Percentiles rank a stretch among this genome's conserved stretches.
Evolutionary conservation across 345 rosid genomes (phyloP).

Genomic region (Erodium maritimum): DNA sequence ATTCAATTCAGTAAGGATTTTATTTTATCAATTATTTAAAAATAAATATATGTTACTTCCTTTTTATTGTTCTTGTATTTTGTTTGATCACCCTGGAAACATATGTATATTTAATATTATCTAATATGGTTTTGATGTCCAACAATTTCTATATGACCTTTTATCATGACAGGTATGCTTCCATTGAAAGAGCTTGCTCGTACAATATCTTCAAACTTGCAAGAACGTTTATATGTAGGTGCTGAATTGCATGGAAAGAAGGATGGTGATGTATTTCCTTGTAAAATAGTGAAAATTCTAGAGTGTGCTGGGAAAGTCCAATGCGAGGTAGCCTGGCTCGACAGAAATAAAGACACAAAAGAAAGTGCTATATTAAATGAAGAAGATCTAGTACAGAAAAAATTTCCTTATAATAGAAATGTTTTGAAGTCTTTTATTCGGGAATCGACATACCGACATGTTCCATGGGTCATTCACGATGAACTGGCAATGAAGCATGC

Average conservation of each 20-base stretch:
- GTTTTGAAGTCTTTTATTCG: constrained; percentile 84
- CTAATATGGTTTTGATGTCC: too few relatives aligned
- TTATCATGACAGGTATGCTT: constrained; percentile 54
- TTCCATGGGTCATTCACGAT: constrained; percentile 82
- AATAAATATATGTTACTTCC: background rate
- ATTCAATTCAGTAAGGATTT: constrained; percentile 71
- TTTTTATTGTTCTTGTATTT: background rate
- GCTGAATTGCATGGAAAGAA: constrained; percentile 55
- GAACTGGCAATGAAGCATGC: constrained; percentile 54
- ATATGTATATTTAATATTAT: too few relatives aligned
- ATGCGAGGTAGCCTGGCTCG: constrained; percentile 68
- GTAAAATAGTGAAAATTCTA: constrained; percentile 49
- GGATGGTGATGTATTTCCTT: constrained; percentile 38
- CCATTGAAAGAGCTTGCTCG: constrained; percentile 80
- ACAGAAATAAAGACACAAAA: constrained; percentile 35
- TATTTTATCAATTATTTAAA: background rate
- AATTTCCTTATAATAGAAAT: constrained; percentile 57
- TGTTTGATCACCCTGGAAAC: too few relatives aligned
- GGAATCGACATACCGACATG: constrained; percentile 68
- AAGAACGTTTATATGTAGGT: constrained; percentile 43
- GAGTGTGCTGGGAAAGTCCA: constrained; percentile 24
- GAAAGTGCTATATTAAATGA: constrained; percentile 36
- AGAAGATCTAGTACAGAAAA: constrained; percentile 63
- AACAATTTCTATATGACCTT: background rate
- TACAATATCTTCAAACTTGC: constrained; percentile 45